Evolutionary conservation across 352 stramenopile species (phyloP).

Genomic region (Globisporangium radiosum): DNA sequence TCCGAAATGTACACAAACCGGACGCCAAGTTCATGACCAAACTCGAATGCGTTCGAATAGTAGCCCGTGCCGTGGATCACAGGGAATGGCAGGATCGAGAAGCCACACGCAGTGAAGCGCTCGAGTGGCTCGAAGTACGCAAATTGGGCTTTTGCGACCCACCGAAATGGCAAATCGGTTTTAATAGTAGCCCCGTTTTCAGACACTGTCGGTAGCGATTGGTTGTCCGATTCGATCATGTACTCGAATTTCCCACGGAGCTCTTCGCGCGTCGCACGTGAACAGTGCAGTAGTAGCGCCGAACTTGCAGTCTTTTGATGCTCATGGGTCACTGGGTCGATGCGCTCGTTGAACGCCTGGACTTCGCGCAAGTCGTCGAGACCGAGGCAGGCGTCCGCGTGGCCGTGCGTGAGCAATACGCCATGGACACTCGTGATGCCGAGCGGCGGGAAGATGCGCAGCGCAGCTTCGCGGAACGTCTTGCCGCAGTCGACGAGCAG

Average conservation of each 20-base stretch:
- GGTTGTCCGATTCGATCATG: conserved; percentile 38
- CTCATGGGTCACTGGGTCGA: conserved; percentile 57
- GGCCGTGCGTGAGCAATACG: conserved; percentile 80
- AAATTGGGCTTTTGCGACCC: conserved; percentile 74
- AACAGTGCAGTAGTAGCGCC: conserved; percentile 61
- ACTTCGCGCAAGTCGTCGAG: conserved; percentile 84
- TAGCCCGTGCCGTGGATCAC: conserved; percentile 81
- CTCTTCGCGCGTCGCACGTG: conserved; percentile 39
- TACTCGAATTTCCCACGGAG: conserved; percentile 76
- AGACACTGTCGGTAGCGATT: neutral
- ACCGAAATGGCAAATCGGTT: conserved; percentile 33
- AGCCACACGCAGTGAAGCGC: conserved; percentile 37
- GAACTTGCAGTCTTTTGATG: conserved; percentile 44
- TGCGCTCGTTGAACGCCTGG: conserved; percentile 41
- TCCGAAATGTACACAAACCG: conserved; percentile 88
- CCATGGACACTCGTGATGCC: conserved; percentile 49
- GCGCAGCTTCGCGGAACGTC: conserved; percentile 77
- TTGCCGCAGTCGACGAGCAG: conserved; percentile 87
- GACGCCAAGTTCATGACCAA: conserved; percentile 54
- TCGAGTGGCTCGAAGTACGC: conserved; percentile 46
- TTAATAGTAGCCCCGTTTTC: too few species aligned
- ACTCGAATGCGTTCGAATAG: conserved; percentile 74
- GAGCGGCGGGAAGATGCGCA: conserved; percentile 57
- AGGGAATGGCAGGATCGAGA: conserved; percentile 61
- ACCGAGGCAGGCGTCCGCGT: conserved; percentile 77